phyloP scores from a whole-genome alignment of 257 asterid species.

The Primulina eburnea region DNA sequence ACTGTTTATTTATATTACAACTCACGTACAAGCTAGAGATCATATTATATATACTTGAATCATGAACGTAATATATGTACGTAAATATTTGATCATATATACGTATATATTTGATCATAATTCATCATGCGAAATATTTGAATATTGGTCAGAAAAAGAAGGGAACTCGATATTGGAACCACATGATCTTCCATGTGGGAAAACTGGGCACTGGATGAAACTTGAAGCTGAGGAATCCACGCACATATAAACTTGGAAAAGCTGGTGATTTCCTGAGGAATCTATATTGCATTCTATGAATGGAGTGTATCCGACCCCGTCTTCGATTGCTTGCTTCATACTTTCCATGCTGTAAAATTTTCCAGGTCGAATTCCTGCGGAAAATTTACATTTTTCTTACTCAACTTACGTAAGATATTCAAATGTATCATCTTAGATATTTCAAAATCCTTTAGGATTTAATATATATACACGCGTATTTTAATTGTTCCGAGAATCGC shows the following conservation, averaged over 20 bases:
- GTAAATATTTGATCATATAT: not conserved
- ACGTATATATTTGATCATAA: too few relatives aligned
- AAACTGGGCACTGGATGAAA: constrained; percentile 60
- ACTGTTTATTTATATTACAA: too few relatives aligned
- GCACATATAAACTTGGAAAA: constrained; percentile 66
- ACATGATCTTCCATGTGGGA: not conserved
- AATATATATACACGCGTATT: too few relatives aligned
- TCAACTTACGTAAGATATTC: not conserved
- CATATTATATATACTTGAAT: too few relatives aligned
- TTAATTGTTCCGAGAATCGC: too few relatives aligned
- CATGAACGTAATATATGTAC: too few relatives aligned
- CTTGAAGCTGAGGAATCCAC: constrained; percentile 51
- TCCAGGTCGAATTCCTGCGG: constrained; percentile 52
- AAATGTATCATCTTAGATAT: not conserved
- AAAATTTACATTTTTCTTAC: not conserved
- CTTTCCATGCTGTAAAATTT: constrained; percentile 38
- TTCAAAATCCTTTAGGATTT: too few relatives aligned
- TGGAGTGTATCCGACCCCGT: constrained; percentile 53
- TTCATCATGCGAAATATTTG: not conserved
- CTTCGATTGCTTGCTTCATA: constrained; percentile 49
- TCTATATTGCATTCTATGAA: constrained; percentile 68
- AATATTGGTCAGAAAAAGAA: not conserved
- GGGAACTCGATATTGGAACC: not conserved
- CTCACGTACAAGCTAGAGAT: too few relatives aligned
- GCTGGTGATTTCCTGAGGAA: constrained; percentile 47